A percentile compares a stretch with the other conserved stretches of the same genome.
Conservation (phyloP, 371 early-diverging fungal genomes). For the Mucor lusitanicus region DNA sequence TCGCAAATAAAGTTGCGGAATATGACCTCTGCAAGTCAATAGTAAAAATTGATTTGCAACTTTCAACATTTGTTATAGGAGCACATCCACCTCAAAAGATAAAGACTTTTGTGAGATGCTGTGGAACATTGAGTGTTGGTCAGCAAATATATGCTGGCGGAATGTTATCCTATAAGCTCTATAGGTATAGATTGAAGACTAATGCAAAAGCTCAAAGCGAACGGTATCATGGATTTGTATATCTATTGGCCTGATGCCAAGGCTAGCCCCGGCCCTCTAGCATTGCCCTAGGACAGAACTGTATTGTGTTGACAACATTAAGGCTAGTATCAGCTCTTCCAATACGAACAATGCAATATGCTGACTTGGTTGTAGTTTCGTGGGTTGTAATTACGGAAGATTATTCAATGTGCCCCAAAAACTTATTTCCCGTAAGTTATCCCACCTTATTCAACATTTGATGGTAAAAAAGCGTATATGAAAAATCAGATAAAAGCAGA, state of each 20-base stretch:
- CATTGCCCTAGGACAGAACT: not conserved
- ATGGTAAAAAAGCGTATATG: not conserved
- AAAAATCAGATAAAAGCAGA: not conserved
- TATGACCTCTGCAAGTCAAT: too few relatives aligned
- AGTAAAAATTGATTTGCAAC: too few relatives aligned
- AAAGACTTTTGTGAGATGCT: too few relatives aligned
- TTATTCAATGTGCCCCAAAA: not conserved
- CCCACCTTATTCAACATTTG: not conserved
- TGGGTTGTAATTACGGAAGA: not conserved
- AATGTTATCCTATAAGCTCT: not conserved
- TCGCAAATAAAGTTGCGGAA: too few relatives aligned
- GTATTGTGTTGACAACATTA: not conserved
- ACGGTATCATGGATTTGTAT: not conserved
- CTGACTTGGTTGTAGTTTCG: not conserved
- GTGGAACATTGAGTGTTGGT: not conserved
- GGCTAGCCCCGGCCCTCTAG: too few relatives aligned
- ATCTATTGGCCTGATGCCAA: too few relatives aligned
- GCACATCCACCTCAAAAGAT: too few relatives aligned
- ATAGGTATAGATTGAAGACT: not conserved
- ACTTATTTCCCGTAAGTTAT: not conserved
- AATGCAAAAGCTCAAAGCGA: not conserved
- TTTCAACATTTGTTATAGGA: too few relatives aligned
- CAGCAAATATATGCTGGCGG: not conserved
- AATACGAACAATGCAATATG: not conserved
- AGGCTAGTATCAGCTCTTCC: not conserved